phyloP scores from a whole-genome alignment of 768 basidiomycete genomes.

The Mycena albidolilacea region DNA sequence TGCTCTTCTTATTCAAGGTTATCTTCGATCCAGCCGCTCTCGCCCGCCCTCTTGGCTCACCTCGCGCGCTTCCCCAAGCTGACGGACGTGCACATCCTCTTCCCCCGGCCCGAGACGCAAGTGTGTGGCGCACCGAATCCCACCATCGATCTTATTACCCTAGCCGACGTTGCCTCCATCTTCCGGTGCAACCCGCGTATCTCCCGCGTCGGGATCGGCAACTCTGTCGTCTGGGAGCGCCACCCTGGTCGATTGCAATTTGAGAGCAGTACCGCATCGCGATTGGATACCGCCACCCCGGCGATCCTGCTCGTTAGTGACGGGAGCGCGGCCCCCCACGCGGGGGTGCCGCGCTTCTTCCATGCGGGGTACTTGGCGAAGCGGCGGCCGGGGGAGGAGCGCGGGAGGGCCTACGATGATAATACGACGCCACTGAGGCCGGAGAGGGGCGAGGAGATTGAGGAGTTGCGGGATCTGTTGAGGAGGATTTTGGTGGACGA shows the following conservation, averaged over 20 bases:
- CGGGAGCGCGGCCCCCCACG: slow-evolving; percentile 8
- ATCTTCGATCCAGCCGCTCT: background rate
- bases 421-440: slow-evolving; percentile 15
- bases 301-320: slow-evolving; percentile 17
- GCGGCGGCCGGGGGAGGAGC: too few relatives aligned
- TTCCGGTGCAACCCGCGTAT: slow-evolving; percentile 21
- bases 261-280: too few relatives aligned
- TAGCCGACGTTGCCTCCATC: slow-evolving; percentile 8
- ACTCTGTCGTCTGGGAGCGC: slow-evolving; percentile 36
- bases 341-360: slow-evolving; percentile 17
- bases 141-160: background rate
- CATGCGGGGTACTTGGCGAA: slow-evolving; percentile 27
- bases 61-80: slow-evolving; percentile 7
- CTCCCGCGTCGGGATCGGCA: slow-evolving; percentile 29
- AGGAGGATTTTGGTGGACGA: background rate
- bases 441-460: slow-evolving; percentile 20
- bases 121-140: background rate
- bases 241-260: background rate
- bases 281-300: background rate
- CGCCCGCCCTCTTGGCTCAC: background rate
- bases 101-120: slow-evolving; percentile 20
- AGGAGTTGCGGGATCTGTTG: slow-evolving; percentile 15
- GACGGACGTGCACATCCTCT: slow-evolving; percentile 26
- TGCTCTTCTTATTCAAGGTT: too few relatives aligned
- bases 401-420: background rate